Evolutionary conservation across 2,329 filamentous ascomycete species (phyloP).

Genomic region (Blastomyces silverae): DNA sequence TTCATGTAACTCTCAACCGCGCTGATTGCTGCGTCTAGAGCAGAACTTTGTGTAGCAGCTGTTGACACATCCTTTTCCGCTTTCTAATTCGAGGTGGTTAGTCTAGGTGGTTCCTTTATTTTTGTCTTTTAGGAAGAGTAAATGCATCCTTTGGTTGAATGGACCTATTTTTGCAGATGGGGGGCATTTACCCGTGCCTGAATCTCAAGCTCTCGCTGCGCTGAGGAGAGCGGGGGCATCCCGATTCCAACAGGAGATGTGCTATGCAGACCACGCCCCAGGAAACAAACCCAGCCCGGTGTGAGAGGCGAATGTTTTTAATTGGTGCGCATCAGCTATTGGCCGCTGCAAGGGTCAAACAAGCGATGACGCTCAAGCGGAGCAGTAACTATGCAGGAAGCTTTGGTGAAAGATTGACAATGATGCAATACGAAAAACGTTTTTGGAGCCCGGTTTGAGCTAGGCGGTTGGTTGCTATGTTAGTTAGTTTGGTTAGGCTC

Average conservation of each 20-base stretch:
- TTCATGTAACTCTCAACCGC: constrained; percentile 78
- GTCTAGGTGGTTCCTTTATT: neutral
- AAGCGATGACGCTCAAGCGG: neutral
- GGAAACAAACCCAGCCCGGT: neutral
- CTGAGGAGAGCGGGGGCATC: constrained; percentile 4
- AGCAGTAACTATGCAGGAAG: neutral
- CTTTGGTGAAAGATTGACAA: neutral
- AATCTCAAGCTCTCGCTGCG: constrained; percentile 8
- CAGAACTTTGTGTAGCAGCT: constrained; percentile 53
- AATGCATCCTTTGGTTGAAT: neutral
- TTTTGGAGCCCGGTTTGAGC: neutral
- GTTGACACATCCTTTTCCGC: constrained; percentile 35
- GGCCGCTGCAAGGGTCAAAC: neutral
- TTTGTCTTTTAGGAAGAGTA: neutral
- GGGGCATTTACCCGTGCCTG: constrained; percentile 14
- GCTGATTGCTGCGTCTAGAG: constrained; percentile 66
- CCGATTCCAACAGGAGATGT: neutral
- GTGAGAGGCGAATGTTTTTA: neutral
- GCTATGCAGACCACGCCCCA: neutral
- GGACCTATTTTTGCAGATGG: neutral
- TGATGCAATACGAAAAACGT: neutral
- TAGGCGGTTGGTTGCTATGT: neutral
- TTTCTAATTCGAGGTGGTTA: constrained; percentile 16
- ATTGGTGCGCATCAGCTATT: neutral
- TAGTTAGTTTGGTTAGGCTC: neutral